Evolutionary conservation across 352 stramenopile species (phyloP).

Genomic region (Plasmopara viticola): DNA sequence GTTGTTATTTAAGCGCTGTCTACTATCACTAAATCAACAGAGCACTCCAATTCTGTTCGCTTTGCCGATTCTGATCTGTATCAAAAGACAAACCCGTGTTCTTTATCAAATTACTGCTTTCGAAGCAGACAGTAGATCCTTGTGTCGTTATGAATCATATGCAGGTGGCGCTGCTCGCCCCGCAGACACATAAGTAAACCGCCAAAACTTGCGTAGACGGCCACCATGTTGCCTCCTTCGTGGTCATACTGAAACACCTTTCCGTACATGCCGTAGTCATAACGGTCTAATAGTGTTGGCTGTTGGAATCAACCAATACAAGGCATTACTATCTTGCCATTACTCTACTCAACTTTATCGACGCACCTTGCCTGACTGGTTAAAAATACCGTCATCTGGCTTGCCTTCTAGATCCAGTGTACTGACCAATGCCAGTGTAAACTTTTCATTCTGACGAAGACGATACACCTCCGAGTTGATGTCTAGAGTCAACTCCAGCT

Average conservation of each 20-base stretch:
- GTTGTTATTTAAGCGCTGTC: not conserved
- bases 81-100: not conserved
- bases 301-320: slow-evolving; percentile 6
- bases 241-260: slow-evolving; percentile 97
- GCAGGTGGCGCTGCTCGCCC: slow-evolving; percentile 94
- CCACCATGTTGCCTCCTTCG: slow-evolving; percentile 89
- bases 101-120: slow-evolving; percentile 50
- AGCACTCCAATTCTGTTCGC: no score
- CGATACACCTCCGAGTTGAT: slow-evolving; percentile 98
- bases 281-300: slow-evolving; percentile 93
- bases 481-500: slow-evolving; percentile 96
- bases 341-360: not conserved
- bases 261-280: slow-evolving; percentile 99
- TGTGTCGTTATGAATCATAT: slow-evolving; percentile 96
- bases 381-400: slow-evolving; percentile 92
- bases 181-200: slow-evolving; percentile 96
- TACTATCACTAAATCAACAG: not conserved
- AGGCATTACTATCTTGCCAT: not conserved
- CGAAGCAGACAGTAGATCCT: slow-evolving; percentile 91
- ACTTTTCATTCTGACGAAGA: slow-evolving; percentile 93
- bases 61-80: no score
- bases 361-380: slow-evolving; percentile 85
- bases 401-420: slow-evolving; percentile 96
- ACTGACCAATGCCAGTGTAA: slow-evolving; percentile 93
- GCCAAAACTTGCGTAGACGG: slow-evolving; percentile 95